A percentile compares a stretch with the other conserved stretches of the same genome.
Evolutionary conservation across 208 protist genomes (phyloP).

Genomic region (Trypanosoma boissoni): DNA sequence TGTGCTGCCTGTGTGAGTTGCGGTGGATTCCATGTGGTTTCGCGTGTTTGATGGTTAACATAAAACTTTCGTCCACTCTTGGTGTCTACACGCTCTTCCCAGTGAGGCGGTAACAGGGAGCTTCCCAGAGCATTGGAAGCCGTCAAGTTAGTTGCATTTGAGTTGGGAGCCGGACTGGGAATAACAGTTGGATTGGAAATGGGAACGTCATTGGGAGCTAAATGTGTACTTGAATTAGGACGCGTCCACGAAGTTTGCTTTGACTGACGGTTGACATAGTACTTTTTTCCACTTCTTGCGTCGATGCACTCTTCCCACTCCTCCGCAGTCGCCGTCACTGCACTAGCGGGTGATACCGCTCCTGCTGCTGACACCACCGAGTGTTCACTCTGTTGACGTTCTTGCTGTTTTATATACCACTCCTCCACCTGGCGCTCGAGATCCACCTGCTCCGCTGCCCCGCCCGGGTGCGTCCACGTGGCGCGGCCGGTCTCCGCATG

Average conservation of each 20-base stretch:
- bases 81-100: conserved; percentile 50
- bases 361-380: conserved; percentile 20
- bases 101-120: conserved; percentile 25
- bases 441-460: conserved; percentile 39
- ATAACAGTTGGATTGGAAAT: too few species aligned
- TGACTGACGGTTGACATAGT: conserved; percentile 37
- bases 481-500: conserved; percentile 34
- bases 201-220: too few species aligned
- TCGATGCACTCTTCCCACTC: conserved; percentile 38
- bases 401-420: conserved; percentile 34
- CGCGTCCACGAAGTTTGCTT: conserved; percentile 40
- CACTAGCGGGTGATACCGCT: conserved; percentile 1
- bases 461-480: conserved; percentile 63
- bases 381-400: conserved; percentile 29
- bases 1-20: neutral
- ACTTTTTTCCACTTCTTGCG: conserved; percentile 21
- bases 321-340: neutral
- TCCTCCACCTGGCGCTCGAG: conserved; percentile 32
- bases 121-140: neutral
- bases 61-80: conserved; percentile 32
- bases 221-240: neutral
- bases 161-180: too few species aligned
- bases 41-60: conserved; percentile 36
- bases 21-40: conserved; percentile 52
- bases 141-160: neutral